Base-by-base conservation (phyloP, 2,329 filamentous ascomycete genomes). In the Diplodia corticola region DNA sequence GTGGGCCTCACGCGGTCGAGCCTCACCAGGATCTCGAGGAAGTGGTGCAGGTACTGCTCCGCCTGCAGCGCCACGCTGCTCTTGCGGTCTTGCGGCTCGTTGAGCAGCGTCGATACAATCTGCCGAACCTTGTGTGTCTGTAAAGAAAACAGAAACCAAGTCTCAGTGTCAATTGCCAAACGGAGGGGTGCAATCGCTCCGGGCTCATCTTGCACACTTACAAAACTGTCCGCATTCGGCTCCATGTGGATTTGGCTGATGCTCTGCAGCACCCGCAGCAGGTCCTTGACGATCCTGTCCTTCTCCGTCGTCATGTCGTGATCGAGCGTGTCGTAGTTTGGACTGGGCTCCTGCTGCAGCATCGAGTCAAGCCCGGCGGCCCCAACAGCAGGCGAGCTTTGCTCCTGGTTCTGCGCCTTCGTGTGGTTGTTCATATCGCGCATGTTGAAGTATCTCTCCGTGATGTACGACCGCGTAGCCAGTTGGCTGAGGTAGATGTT, bases 211-310 rank as follows among this genome's bases (percentile, higher is more conserved):
- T 33, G 40, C 24, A 69, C 65, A 82, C 84, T 79, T 83, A 88
- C 86, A 71, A 89, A 86, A 67, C 84, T 87, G 69, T 85, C 85
- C 26, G 85, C 87, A 69, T 88, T 89, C 10, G 86, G 86, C 76
- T 96, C 92, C 84, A 96, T 90, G 76, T 93, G 93, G 67, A 91
- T 87, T 81, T 94, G 91, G 55, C 90, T 91, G 71, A 96, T 91
- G 65, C 87, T 91, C 28, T 86, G 86, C 5, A 96, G 81, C 3
- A 96, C 88, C 3, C 87, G 83, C 1, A 96, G 84, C 1, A 96
- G 83, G 75, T 93, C 89, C 70, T 91, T 88, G 12, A 96, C 88
- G 35, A 96, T 92, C n/a, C 87, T 83, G 71, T 93, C 91, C 4
- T 91, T 86, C 80, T 96, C 93, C 24, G 87, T 82, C 1, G 84